phyloP scores from a whole-genome alignment of 2,329 filamentous ascomycete species.

The Penicillium sp. region DNA sequence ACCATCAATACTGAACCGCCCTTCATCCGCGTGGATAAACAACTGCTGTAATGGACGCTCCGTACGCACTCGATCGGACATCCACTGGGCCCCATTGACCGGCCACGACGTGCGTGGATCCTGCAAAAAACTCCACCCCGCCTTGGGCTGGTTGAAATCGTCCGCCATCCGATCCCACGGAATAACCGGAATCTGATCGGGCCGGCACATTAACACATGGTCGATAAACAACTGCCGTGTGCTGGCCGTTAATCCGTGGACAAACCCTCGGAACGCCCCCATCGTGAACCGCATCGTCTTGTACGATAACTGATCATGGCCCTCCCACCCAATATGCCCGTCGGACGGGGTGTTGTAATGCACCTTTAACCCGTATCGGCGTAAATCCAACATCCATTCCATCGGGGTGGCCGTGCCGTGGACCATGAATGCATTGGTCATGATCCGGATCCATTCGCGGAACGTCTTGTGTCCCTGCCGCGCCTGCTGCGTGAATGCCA shows the following conservation, averaged over 20 bases:
- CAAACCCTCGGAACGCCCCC: background rate
- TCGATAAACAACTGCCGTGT: background rate
- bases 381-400: background rate
- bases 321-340: background rate
- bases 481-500: background rate
- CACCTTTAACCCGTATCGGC: background rate
- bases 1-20: background rate
- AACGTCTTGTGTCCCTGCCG: background rate
- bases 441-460: background rate
- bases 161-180: background rate
- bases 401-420: background rate
- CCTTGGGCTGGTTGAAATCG: background rate
- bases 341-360: background rate
- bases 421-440: background rate
- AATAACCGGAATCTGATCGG: background rate
- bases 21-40: background rate
- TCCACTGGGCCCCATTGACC: background rate
- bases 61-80: background rate
- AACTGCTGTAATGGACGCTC: background rate
- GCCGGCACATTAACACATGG: background rate
- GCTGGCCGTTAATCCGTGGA: background rate
- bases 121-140: background rate
- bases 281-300: background rate
- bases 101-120: background rate
- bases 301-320: background rate